phyloP scores from a whole-genome alignment of 1,139 yeast species.

The Eremothecium gossypii region DNA sequence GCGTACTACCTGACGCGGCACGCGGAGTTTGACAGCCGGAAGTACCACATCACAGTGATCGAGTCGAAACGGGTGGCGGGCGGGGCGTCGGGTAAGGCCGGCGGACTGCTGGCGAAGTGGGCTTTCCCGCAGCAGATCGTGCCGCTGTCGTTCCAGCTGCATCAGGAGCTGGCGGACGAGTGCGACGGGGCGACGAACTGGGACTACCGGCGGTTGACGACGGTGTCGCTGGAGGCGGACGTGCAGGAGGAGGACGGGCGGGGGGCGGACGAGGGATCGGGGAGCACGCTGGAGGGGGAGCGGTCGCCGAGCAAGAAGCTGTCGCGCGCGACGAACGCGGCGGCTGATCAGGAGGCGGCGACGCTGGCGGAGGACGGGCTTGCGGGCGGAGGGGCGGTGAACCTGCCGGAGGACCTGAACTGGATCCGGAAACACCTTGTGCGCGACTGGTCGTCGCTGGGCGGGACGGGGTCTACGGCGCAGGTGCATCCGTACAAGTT shows the following conservation, averaged over 20 bases:
- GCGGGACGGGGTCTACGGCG: constrained; percentile 84
- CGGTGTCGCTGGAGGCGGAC: constrained; percentile 83
- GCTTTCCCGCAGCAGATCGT: constrained; percentile 95
- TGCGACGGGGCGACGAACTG: constrained; percentile 77
- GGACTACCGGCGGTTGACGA: constrained; percentile 87
- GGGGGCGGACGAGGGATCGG: background rate
- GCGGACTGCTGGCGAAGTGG: constrained; percentile 89
- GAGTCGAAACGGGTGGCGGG: constrained; percentile 93
- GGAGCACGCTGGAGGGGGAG: constrained; percentile 8
- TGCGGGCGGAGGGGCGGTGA: constrained; percentile 9
- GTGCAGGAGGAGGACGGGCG: constrained; percentile 32
- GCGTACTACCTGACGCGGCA: constrained; percentile 84
- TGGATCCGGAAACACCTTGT: constrained; percentile 72
- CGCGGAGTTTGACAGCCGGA: constrained; percentile 62
- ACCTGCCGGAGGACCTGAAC: constrained; percentile 62
- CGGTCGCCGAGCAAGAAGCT: constrained; percentile 11
- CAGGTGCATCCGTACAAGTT: constrained; percentile 95
- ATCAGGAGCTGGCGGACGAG: constrained; percentile 69
- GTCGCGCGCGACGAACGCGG: constrained; percentile 5
- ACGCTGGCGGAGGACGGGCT: constrained; percentile 6
- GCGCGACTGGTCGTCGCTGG: constrained; percentile 68
- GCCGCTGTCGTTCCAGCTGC: constrained; percentile 77
- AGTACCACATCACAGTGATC: constrained; percentile 74
- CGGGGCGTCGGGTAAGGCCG: constrained; percentile 97
- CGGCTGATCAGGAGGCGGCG: constrained; percentile 6